phyloP scores from a whole-genome alignment of 2,329 filamentous ascomycete species.

The Colletotrichum gloeosporioides region DNA sequence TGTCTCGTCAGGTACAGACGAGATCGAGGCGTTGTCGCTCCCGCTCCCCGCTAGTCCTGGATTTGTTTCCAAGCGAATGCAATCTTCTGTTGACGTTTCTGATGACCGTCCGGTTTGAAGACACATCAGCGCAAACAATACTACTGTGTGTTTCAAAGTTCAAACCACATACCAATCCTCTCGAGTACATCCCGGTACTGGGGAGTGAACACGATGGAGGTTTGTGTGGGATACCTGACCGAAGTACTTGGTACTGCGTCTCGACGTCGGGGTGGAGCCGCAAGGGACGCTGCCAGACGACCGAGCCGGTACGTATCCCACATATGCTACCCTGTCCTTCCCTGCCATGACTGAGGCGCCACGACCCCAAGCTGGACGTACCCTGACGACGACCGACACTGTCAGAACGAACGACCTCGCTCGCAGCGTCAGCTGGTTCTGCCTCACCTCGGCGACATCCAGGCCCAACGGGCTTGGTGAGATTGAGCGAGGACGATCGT shows the following conservation, averaged over 20 bases:
- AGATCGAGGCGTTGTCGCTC: background rate
- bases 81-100: conserved; percentile 16
- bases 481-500: background rate
- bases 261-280: conserved; percentile 11
- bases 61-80: background rate
- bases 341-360: background rate
- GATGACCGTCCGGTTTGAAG: conserved; percentile 18
- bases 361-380: background rate
- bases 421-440: background rate
- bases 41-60: background rate
- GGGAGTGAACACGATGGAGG: background rate
- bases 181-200: background rate
- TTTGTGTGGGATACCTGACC: background rate
- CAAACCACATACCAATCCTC: conserved; percentile 10
- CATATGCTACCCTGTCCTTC: background rate
- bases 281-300: conserved; percentile 4
- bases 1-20: background rate
- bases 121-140: conserved; percentile 21
- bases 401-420: background rate
- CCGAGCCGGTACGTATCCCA: background rate
- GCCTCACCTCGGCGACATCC: background rate
- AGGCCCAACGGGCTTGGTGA: background rate
- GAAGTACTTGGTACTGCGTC: background rate
- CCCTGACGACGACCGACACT: background rate
- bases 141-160: conserved; percentile 21